These are phyloP conservation scores for Skeletonema marinoi DNA, from an alignment of 108 stramenopile genomes.

Conservation along the genomic window DNA sequence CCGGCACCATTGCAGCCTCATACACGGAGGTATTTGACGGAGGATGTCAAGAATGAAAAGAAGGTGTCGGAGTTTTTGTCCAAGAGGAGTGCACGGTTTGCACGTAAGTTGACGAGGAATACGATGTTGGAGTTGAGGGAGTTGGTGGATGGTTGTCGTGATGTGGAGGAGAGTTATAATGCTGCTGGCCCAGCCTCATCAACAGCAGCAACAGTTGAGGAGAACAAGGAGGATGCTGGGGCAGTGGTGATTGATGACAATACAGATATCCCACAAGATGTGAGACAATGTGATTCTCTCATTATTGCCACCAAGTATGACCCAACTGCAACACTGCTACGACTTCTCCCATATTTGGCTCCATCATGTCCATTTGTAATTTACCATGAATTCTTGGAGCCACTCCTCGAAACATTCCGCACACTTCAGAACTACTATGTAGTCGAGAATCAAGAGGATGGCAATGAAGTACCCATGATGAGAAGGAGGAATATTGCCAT, in stretches of 20 bases:
- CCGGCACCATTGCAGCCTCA: conserved; percentile 80
- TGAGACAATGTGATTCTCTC: conserved; percentile 68
- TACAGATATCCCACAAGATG: not conserved
- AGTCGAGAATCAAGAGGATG: not conserved
- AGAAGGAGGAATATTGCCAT: conserved; percentile 66
- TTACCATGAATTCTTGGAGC: conserved; percentile 87
- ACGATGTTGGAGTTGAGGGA: conserved; percentile 59
- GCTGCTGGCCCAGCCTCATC: not conserved
- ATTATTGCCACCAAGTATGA: conserved; percentile 78
- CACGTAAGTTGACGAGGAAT: conserved; percentile 74
- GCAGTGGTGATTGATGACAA: not conserved
- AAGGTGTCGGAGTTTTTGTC: conserved; percentile 64
- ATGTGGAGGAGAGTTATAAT: conserved; percentile 8
- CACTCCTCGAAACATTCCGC: conserved; percentile 75
- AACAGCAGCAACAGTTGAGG: not conserved
- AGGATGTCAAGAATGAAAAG: conserved; percentile 50
- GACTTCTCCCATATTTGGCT: conserved; percentile 72
- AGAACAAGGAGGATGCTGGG: not conserved
- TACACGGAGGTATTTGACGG: conserved; percentile 62
- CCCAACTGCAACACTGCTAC: conserved; percentile 64
- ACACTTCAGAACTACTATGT: conserved; percentile 62
- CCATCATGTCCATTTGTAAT: conserved; percentile 89
- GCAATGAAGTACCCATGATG: conserved; percentile 19
- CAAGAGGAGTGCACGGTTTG: conserved; percentile 76
- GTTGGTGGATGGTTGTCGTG: conserved; percentile 37